Percentiles rank a stretch among this genome's conserved stretches.
These are phyloP conservation scores for Pythium apleroticum DNA, from an alignment of 352 stramenopile genomes.

Conservation along the genomic window DNA sequence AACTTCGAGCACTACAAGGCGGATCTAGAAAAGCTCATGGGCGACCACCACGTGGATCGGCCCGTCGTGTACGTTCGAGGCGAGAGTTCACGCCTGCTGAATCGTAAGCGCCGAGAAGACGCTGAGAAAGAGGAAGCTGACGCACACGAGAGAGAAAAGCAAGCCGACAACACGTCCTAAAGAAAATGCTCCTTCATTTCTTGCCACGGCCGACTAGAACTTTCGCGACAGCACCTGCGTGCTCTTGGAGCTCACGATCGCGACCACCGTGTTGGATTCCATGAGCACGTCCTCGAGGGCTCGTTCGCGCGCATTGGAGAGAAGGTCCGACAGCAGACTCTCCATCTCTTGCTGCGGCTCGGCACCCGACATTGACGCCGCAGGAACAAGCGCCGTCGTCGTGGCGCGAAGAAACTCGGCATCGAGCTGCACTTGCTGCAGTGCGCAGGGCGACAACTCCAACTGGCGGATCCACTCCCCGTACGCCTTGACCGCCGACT, in stretches of 20 bases:
- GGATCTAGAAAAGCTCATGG: conserved; percentile 51
- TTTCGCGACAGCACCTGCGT: conserved; percentile 64
- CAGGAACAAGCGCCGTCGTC: conserved; percentile 44
- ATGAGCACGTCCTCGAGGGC: conserved; percentile 68
- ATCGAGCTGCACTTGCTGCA: conserved; percentile 84
- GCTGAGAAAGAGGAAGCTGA: background rate
- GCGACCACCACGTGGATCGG: conserved; percentile 26
- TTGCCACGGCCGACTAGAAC: conserved; percentile 13
- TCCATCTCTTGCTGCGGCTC: conserved; percentile 61
- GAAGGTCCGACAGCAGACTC: conserved; percentile 68
- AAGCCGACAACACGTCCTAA: background rate
- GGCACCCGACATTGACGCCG: background rate
- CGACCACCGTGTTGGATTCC: conserved; percentile 79
- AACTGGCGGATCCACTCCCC: conserved; percentile 61
- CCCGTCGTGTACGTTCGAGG: conserved; percentile 39
- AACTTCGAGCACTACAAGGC: conserved; percentile 67
- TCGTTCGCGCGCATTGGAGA: conserved; percentile 75
- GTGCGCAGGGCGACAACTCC: conserved; percentile 60
- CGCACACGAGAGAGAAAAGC: background rate
- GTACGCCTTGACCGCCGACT: conserved; percentile 79
- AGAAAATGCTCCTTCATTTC: conserved; percentile 1
- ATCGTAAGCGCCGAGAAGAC: conserved; percentile 18
- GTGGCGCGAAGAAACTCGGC: conserved; percentile 69
- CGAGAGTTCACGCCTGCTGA: conserved; percentile 41
- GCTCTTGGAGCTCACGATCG: conserved; percentile 83